Base-by-base conservation (phyloP, 1,284 basidiomycete species). In the Sanghuangporus sanghuang region DNA sequence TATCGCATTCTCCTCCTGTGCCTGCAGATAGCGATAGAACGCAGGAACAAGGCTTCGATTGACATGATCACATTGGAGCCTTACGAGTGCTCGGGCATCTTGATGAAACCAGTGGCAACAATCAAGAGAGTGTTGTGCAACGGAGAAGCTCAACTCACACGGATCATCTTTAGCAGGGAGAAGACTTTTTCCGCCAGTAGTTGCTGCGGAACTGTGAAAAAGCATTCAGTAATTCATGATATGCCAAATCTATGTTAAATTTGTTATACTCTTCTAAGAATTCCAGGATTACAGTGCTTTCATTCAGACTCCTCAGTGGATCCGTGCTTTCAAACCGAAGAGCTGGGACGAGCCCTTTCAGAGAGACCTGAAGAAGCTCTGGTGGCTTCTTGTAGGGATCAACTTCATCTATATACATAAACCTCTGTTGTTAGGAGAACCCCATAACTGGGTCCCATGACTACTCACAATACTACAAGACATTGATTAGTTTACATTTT, bases 301-400 rank as follows among this genome's bases (percentile, higher is more conserved):
- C 89, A 68, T 89, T 87, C 12, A 89, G 71, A 0, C 82, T 79
- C 55, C 81, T 76, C 0, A 86, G 81, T 1, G 85, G 85, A 46
- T 69, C 70, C 62, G 78, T 81, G 3, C 74, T 71, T 66, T 84
- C 77, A 59, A 92, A 74, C 69, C 80, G 82, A 42, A 93, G 71
- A 0, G 82, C 90, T 0, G 91, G 90, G 0, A 93, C 90, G 1
- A 93, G 79, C 0, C 92, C 90, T 71, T 90, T 92, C 0, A 90
- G 89, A 21, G 89, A 92, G 16, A 92, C 79, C 58, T 90, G 85
- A 11, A 93, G 76, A n/a, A 93, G 79, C 40, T 89, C 88, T 58
- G 83, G 74, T 0, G 92, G 89, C 70, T 93, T 93, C 75, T 85
- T 84, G 78, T 93, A 92, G 1, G 90, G 89, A 73, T 93, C 89